phyloP scores from a whole-genome alignment of 1,284 basidiomycete genomes.

The Meira miltonrushii region DNA sequence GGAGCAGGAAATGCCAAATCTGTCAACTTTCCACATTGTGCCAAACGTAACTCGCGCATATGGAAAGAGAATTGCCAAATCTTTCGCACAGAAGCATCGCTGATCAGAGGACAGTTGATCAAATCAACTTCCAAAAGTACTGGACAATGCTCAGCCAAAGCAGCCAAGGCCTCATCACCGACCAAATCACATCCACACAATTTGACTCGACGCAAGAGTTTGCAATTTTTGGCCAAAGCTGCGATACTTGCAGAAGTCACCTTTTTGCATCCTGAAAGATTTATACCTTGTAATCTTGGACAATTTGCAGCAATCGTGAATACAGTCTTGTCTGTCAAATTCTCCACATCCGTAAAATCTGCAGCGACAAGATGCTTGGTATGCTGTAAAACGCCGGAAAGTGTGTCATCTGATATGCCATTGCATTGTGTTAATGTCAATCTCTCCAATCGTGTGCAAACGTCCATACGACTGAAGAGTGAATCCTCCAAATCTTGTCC shows the following conservation, averaged over 20 bases:
- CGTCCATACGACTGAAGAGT: slow-evolving; percentile 67
- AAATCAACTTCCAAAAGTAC: slow-evolving; percentile 91
- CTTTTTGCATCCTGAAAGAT: slow-evolving; percentile 74
- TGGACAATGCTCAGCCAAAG: slow-evolving; percentile 61
- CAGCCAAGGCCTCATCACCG: slow-evolving; percentile 34
- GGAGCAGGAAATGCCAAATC: slow-evolving; percentile 77
- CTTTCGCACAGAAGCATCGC: slow-evolving; percentile 72
- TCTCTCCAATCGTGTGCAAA: slow-evolving; percentile 80
- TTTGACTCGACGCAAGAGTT: slow-evolving; percentile 63
- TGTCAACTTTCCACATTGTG: slow-evolving; percentile 72
- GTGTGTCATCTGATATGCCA: slow-evolving; percentile 65
- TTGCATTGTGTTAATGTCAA: slow-evolving; percentile 83
- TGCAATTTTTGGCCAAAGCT: slow-evolving; percentile 71
- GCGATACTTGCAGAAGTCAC: slow-evolving; percentile 77
- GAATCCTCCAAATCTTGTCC: slow-evolving; percentile 70
- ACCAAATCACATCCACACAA: slow-evolving; percentile 40
- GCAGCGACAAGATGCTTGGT: slow-evolving; percentile 78
- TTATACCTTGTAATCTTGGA: slow-evolving; percentile 81
- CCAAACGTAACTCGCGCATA: slow-evolving; percentile 85
- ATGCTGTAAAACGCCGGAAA: slow-evolving; percentile 65
- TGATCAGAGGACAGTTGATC: slow-evolving; percentile 72
- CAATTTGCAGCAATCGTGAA: slow-evolving; percentile 57
- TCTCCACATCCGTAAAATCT: slow-evolving; percentile 65
- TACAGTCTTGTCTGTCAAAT: slow-evolving; percentile 45
- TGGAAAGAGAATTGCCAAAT: slow-evolving; percentile 74